Base-by-base conservation (phyloP, 805 yeast genomes). In the Candida xiaguanensis region DNA sequence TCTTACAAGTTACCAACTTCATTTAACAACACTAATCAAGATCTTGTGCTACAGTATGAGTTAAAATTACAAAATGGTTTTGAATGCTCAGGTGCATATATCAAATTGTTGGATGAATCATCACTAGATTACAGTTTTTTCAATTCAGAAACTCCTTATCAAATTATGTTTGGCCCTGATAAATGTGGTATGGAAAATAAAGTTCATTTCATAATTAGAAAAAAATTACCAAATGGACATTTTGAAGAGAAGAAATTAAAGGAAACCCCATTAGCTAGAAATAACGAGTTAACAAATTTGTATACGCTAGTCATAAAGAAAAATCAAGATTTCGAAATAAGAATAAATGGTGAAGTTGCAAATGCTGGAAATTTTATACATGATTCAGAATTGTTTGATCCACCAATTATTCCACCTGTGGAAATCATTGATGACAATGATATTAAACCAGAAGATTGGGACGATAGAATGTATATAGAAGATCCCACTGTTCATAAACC, bases 161-260 rank as follows among this genome's bases (percentile, higher is more conserved):
- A 84, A 59, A 65, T 90, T 47, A 84, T 90, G 91, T 90, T 90
- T 66, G 97, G 97, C 15, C 97, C 97, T 31, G 97, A 90, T 62
- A 78, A 75, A 58, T 90, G 97, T 65, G 95, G 95, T 2, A 56
- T 78, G 38, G 74, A 82, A 32, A 85, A 88, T 65, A 84, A 80
- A 60, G 81, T 90, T 24, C 95, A 85, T 54, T 77, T 89, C 48
- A 85, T 88, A 40, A 52, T 88, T 43, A 74, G 85, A 50, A 69
- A 71, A 50, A 74, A 76, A 56, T 80, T 78, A 32, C 44, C 52
- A 18, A 69, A 78, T 18, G 80, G 78, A 5, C 71, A 66, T 43
- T 67, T 70, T 43, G 85, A 81, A 56, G 89, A 86, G 61, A 82
- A 85, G 58, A 85, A 80, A 50, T 67, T 86, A 43, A 58, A 62